These are phyloP conservation scores for Otatea glauca DNA, from an alignment of 176 grass and related monocot species.

Conservation along the genomic window DNA sequence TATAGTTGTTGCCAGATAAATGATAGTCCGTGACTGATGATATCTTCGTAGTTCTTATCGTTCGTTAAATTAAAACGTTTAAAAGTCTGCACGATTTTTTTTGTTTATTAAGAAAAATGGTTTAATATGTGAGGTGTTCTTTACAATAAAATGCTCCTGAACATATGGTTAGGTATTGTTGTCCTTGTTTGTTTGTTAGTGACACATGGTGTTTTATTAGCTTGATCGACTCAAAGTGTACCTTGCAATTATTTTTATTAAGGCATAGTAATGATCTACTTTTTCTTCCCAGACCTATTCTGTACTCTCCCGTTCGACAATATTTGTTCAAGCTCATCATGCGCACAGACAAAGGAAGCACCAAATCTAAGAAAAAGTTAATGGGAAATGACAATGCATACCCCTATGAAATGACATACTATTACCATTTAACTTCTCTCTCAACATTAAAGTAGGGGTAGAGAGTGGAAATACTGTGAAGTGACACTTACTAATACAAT, in stretches of 20 bases:
- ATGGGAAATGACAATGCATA: too few relatives aligned
- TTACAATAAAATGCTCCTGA: slow-evolving; percentile 11
- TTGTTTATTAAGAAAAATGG: not conserved
- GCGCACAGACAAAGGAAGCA: too few relatives aligned
- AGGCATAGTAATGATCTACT: not conserved
- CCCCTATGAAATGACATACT: too few relatives aligned
- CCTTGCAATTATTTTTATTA: not conserved
- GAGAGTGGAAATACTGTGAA: too few relatives aligned
- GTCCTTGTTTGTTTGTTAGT: slow-evolving; percentile 1
- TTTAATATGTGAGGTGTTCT: not conserved
- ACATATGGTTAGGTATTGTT: not conserved
- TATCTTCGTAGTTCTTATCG: not conserved
- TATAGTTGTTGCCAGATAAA: slow-evolving; percentile 5
- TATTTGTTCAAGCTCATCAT: too few relatives aligned
- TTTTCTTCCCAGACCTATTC: not conserved
- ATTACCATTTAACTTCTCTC: too few relatives aligned
- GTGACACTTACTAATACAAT: too few relatives aligned
- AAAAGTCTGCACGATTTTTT: not conserved
- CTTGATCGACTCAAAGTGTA: not conserved
- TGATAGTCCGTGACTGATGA: not conserved
- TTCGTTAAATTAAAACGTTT: not conserved
- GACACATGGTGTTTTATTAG: not conserved
- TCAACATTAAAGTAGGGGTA: too few relatives aligned
- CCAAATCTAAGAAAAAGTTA: too few relatives aligned
- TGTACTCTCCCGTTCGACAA: not conserved